phyloP scores from a whole-genome alignment of 352 stramenopile genomes.

The Phytophthora crassamura region DNA sequence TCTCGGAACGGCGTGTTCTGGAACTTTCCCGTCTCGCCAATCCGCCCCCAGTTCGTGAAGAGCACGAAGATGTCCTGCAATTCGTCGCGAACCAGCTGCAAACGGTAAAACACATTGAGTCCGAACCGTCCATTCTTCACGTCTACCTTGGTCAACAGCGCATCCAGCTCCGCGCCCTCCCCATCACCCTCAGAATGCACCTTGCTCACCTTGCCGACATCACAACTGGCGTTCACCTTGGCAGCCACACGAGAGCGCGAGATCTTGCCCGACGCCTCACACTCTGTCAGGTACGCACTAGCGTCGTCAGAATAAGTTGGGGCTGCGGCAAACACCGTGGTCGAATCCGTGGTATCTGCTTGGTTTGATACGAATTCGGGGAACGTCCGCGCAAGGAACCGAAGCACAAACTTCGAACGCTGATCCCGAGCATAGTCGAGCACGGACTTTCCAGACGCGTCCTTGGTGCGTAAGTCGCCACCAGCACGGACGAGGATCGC shows the following conservation, averaged over 20 bases:
- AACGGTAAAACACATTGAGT: slow-evolving; percentile 79
- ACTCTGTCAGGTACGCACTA: slow-evolving; percentile 53
- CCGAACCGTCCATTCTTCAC: slow-evolving; percentile 75
- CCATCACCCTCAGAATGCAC: slow-evolving; percentile 40
- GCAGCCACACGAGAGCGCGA: slow-evolving; percentile 48
- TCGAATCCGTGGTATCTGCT: slow-evolving; percentile 22
- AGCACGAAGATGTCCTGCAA: slow-evolving; percentile 76
- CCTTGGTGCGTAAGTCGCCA: slow-evolving; percentile 41
- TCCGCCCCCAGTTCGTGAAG: slow-evolving; percentile 85
- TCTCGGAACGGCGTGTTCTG: slow-evolving; percentile 80
- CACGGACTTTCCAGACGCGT: slow-evolving; percentile 45
- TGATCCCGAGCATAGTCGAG: slow-evolving; percentile 69
- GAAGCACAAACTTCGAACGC: slow-evolving; percentile 62
- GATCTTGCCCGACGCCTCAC: slow-evolving; percentile 65
- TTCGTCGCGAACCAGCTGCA: slow-evolving; percentile 76
- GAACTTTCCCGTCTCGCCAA: slow-evolving; percentile 78
- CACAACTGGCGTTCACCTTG: slow-evolving; percentile 60
- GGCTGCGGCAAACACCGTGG: slow-evolving; percentile 32
- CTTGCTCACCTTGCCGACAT: slow-evolving; percentile 61
- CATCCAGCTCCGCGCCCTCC: slow-evolving; percentile 57
- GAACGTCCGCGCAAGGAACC: slow-evolving; percentile 49
- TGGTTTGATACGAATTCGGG: slow-evolving; percentile 28
- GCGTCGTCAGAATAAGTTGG: slow-evolving; percentile 62
- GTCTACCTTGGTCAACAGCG: slow-evolving; percentile 78
- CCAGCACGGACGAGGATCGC: slow-evolving; percentile 54